Percentiles rank a stretch among this genome's conserved stretches.
Conservation (phyloP, 306 rosid genomes). For the Phaseolus lunatus region DNA sequence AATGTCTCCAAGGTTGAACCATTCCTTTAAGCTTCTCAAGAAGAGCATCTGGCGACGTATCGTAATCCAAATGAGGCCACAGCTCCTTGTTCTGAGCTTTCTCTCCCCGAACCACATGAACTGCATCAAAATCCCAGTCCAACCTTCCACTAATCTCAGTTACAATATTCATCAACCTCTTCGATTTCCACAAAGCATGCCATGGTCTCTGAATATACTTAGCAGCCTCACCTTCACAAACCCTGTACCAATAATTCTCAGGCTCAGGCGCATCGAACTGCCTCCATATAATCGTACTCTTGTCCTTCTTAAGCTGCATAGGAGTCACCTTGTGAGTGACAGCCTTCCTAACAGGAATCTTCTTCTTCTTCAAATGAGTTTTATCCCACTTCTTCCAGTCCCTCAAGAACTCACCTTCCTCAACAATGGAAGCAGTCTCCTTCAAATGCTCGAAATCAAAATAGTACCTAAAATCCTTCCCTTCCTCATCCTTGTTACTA, state of each 20-base stretch:
- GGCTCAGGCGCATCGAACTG: conserved; percentile 94
- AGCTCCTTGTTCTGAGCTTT: conserved; percentile 87
- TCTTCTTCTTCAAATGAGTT: conserved; percentile 64
- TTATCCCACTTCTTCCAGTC: conserved; percentile 94
- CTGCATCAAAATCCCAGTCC: conserved; percentile 99
- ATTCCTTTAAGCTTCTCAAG: conserved; percentile 79
- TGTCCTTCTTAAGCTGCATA: conserved; percentile 87
- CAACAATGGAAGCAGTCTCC: conserved; percentile 82
- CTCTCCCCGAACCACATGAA: conserved; percentile 93
- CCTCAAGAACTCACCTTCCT: conserved; percentile 82
- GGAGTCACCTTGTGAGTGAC: conserved; percentile 76
- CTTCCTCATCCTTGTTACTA: conserved; percentile 80
- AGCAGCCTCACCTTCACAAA: conserved; percentile 92
- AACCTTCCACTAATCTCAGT: conserved; percentile 80
- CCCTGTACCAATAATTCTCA: conserved; percentile 97
- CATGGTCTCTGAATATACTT: conserved; percentile 89
- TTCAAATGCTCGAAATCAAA: conserved; percentile 98
- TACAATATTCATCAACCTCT: conserved; percentile 97
- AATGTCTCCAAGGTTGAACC: conserved; percentile 86
- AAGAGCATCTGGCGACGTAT: conserved; percentile 81
- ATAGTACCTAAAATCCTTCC: conserved; percentile 93
- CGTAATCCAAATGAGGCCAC: conserved; percentile 91
- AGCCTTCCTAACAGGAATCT: conserved; percentile 75
- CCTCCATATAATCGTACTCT: conserved; percentile 74
- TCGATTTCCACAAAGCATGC: conserved; percentile 98